phyloP scores from a whole-genome alignment of 441 rosid species.

The Adansonia madagascariensis region DNA sequence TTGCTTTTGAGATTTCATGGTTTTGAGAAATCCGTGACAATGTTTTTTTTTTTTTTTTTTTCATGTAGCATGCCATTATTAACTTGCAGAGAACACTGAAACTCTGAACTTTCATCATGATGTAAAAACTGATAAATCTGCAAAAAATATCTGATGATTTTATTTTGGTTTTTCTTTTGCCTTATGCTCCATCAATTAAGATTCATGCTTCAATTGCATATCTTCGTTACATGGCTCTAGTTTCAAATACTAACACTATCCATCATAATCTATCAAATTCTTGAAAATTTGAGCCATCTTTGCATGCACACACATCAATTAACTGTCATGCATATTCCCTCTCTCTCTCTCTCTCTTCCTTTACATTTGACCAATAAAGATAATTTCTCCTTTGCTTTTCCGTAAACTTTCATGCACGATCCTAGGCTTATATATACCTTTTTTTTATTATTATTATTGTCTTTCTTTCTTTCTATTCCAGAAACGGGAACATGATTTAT shows the following conservation, averaged over 20 bases:
- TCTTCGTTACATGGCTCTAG: conserved; percentile 42
- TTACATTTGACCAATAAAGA: conserved; percentile 45
- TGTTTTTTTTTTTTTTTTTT: neutral
- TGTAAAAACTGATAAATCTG: conserved; percentile 41
- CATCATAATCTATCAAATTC: conserved; percentile 32
- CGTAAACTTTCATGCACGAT: conserved; percentile 41
- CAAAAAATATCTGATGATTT: conserved; percentile 36
- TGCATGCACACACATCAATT: conserved; percentile 43
- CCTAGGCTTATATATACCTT: conserved; percentile 16
- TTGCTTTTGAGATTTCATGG: conserved; percentile 35
- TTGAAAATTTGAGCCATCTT: conserved; percentile 39
- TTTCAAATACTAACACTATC: conserved; percentile 34
- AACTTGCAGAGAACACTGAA: conserved; percentile 42
- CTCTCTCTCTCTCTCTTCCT: conserved; percentile 18
- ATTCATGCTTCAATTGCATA: conserved; percentile 30
- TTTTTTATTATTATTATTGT: neutral
- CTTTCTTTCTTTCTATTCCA: neutral
- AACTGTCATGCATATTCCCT: conserved; percentile 30
- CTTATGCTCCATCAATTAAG: conserved; percentile 19
- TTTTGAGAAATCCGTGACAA: conserved; percentile 37
- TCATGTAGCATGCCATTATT: conserved; percentile 40
- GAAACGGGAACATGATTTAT: neutral
- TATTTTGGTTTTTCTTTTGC: conserved; percentile 30
- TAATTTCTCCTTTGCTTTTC: conserved; percentile 28
- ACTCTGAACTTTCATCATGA: conserved; percentile 51